phyloP scores from a whole-genome alignment of 139 green algal genomes.

The Tetradesmus lagerheimii region DNA sequence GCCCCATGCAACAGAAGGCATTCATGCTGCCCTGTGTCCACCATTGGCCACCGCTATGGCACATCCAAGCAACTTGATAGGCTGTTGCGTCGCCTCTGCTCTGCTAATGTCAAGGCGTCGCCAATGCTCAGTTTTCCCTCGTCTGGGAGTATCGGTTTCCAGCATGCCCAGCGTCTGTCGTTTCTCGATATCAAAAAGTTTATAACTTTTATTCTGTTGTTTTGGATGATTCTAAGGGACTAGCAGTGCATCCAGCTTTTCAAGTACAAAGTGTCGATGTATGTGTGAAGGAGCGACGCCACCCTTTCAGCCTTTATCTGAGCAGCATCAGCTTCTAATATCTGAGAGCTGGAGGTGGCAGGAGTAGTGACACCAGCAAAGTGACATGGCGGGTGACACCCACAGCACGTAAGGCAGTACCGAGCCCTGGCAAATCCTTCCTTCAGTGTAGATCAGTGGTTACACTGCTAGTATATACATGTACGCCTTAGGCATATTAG shows the following conservation, averaged over 20 bases:
- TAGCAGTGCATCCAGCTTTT: too few relatives aligned
- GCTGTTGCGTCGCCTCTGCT: neutral
- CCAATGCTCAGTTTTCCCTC: conserved; percentile 1
- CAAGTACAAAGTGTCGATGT: neutral
- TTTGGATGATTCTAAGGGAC: too few relatives aligned
- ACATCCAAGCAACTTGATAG: neutral
- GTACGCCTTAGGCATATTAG: neutral
- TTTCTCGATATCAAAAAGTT: neutral
- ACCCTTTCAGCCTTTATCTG: too few relatives aligned
- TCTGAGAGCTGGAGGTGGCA: too few relatives aligned
- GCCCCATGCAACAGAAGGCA: neutral
- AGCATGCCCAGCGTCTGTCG: neutral
- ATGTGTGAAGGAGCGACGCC: neutral
- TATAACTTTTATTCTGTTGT: too few relatives aligned
- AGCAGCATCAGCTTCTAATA: too few relatives aligned
- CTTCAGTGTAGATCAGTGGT: neutral
- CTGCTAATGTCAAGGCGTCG: neutral
- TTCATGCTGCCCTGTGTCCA: neutral
- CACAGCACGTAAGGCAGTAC: neutral
- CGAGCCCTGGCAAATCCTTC: neutral
- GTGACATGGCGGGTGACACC: neutral
- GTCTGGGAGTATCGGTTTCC: neutral
- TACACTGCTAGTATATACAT: neutral
- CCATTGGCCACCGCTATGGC: neutral
- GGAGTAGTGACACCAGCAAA: neutral